Base-by-base conservation (phyloP, 306 rosid genomes). In the Fagus sylvatica region DNA sequence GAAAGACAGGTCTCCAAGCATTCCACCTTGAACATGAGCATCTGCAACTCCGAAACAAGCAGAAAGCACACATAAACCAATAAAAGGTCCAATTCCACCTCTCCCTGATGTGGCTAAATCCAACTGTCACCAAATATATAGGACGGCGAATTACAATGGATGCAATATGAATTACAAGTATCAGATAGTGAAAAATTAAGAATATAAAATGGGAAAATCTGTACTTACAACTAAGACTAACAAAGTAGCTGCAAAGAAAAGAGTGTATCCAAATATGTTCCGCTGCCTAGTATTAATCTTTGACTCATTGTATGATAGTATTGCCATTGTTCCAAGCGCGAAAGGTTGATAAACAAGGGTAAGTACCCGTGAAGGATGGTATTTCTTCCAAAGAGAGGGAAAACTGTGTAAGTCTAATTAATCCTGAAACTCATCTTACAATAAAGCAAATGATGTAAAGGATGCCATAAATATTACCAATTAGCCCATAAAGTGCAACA, bases 291-390 rank as follows among this genome's bases (percentile, higher is more conserved):
- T 94, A 49, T 88, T 74, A 59, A 90, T 66, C 84, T 71, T 90
- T 15, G 98, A 87, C 79, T 92, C 97, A 40, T 88, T 3, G 84
- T 80, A 84, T 57, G 96, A 81, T 37, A 94, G 72, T 75, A 87
- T 76, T 62, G 85, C 71, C 79, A 87, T 72, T 37, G 89, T 80
- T 78, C 82, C 85, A 48, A 90, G 53, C 17, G 98, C 91, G 75
- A 89, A 88, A 51, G 97, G 96, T 87, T 91, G 89, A 75, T 91
- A 94, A 80, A 88, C 89, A 65, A 90, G 81, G 33, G 96, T 89
- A 19, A 91, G 96, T 56, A 94, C 98, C 80, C 94, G 72, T 30
- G 93, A 78, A 56, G 98, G 98, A 87, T 94, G 98, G 83, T 91
- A 90, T 30, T 78, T 57, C 96, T 93, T 43, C 81, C 72, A 1